Evolutionary conservation across 306 rosid genomes (phyloP).

Genomic region (Astragalus membranaceus): DNA sequence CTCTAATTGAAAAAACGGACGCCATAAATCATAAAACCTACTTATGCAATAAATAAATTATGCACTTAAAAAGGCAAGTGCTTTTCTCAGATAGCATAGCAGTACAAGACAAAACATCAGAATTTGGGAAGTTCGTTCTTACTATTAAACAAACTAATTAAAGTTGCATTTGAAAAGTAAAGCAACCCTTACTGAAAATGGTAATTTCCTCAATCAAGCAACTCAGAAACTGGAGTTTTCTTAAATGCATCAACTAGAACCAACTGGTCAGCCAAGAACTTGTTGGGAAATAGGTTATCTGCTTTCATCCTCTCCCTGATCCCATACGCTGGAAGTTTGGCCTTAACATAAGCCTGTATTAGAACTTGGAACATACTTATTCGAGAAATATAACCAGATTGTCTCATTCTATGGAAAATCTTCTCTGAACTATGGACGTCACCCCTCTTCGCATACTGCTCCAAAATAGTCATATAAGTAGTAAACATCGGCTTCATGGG

Average conservation of each 20-base stretch:
- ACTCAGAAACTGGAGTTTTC: constrained; percentile 50
- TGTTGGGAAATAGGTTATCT: constrained; percentile 61
- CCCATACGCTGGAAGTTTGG: constrained; percentile 64
- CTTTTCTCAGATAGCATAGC: background rate
- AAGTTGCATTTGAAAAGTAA: background rate
- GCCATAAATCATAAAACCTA: background rate
- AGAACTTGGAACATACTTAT: constrained; percentile 40
- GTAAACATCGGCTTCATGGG: constrained; percentile 37
- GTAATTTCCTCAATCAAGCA: constrained; percentile 52
- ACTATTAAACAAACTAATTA: background rate
- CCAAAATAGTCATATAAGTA: constrained; percentile 50
- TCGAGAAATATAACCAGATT: constrained; percentile 42
- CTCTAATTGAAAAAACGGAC: background rate
- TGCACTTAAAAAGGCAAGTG: background rate
- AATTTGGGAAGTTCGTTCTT: background rate
- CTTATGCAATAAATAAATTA: too few species aligned
- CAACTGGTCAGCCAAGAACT: constrained; percentile 28
- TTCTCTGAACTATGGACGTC: constrained; percentile 72
- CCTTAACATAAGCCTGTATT: constrained; percentile 52
- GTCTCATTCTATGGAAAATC: constrained; percentile 47
- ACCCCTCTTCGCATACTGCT: constrained; percentile 55
- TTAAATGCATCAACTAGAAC: constrained; percentile 45
- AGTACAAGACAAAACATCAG: background rate
- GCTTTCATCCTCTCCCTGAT: constrained; percentile 72
- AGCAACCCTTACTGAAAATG: background rate